Conservation (phyloP, 2,329 filamentous ascomycete species). For the Xylariaceae sp. region DNA sequence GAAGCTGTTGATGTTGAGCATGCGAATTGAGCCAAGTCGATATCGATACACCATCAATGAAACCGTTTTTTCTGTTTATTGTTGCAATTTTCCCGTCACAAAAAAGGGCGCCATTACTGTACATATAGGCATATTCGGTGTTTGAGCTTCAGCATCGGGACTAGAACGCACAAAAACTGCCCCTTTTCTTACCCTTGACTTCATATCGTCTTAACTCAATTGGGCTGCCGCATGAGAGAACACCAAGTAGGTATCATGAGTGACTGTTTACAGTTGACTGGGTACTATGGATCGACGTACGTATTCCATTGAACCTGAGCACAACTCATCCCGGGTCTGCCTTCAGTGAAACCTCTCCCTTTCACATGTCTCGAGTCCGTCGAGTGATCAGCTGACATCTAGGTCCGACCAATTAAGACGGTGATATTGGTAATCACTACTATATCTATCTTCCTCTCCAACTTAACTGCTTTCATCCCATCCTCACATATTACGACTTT, state of each 20-base stretch:
- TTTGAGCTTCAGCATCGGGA: constrained; percentile 18
- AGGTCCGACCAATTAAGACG: neutral
- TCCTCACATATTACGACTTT: too few species aligned
- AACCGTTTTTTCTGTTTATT: constrained; percentile 23
- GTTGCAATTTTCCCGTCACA: constrained; percentile 12
- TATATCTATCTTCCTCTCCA: neutral
- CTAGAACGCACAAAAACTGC: constrained; percentile 16
- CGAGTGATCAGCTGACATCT: neutral
- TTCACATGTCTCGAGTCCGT: neutral
- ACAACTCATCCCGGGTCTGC: too few species aligned
- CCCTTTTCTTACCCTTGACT: neutral
- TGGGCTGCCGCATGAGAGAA: neutral
- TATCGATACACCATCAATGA: constrained; percentile 7
- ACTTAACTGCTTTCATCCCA: neutral
- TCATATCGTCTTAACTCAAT: neutral
- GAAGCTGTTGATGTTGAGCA: neutral
- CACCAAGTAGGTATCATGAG: too few species aligned
- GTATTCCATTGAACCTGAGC: too few species aligned
- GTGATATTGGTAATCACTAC: neutral
- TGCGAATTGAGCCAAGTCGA: neutral
- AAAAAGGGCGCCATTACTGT: constrained; percentile 13
- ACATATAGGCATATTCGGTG: constrained; percentile 18
- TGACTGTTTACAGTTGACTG: too few species aligned
- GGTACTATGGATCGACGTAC: too few species aligned
- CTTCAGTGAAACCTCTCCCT: too few species aligned